Percentiles rank a stretch among this genome's conserved stretches.
phyloP scores from a whole-genome alignment of 2,329 filamentous ascomycete species.

The Pseudonectria foliicola region DNA sequence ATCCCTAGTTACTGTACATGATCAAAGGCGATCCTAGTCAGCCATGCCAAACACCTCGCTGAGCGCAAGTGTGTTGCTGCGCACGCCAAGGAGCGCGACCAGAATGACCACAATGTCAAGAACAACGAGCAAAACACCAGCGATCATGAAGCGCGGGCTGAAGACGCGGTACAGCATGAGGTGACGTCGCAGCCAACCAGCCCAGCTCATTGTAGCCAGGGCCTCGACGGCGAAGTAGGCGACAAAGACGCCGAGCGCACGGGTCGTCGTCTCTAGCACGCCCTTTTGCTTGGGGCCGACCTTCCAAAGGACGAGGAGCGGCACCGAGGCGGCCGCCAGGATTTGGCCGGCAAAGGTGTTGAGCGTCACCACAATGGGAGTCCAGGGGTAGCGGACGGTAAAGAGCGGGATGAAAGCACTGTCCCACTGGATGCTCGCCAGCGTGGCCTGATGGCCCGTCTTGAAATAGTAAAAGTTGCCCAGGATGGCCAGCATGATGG shows the following conservation, averaged over 20 bases:
- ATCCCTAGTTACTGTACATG: slow-evolving; percentile 12
- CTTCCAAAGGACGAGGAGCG: slow-evolving; percentile 84
- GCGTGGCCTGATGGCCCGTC: slow-evolving; percentile 87
- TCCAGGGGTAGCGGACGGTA: slow-evolving; percentile 82
- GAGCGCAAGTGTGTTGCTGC: slow-evolving; percentile 71
- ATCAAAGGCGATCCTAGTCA: slow-evolving; percentile 28
- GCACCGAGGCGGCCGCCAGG: slow-evolving; percentile 70
- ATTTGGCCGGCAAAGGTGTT: slow-evolving; percentile 91
- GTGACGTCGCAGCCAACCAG: slow-evolving; percentile 79
- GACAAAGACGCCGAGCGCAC: slow-evolving; percentile 66
- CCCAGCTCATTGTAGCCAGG: slow-evolving; percentile 83
- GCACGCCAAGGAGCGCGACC: slow-evolving; percentile 65
- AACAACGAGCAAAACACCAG: slow-evolving; percentile 61
- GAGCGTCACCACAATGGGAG: slow-evolving; percentile 68
- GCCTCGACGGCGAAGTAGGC: slow-evolving; percentile 78
- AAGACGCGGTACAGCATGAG: slow-evolving; percentile 97
- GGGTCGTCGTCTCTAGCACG: slow-evolving; percentile 62
- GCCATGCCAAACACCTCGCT: slow-evolving; percentile 84
- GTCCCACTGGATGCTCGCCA: slow-evolving; percentile 93
- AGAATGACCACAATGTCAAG: slow-evolving; percentile 69
- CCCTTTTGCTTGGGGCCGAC: slow-evolving; percentile 65
- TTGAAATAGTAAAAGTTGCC: slow-evolving; percentile 97
- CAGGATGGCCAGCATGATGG: slow-evolving; percentile 76
- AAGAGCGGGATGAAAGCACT: slow-evolving; percentile 83
- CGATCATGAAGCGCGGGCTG: slow-evolving; percentile 82